phyloP scores from a whole-genome alignment of 139 green algal species.

The Pseudopediastrum boryanum region DNA sequence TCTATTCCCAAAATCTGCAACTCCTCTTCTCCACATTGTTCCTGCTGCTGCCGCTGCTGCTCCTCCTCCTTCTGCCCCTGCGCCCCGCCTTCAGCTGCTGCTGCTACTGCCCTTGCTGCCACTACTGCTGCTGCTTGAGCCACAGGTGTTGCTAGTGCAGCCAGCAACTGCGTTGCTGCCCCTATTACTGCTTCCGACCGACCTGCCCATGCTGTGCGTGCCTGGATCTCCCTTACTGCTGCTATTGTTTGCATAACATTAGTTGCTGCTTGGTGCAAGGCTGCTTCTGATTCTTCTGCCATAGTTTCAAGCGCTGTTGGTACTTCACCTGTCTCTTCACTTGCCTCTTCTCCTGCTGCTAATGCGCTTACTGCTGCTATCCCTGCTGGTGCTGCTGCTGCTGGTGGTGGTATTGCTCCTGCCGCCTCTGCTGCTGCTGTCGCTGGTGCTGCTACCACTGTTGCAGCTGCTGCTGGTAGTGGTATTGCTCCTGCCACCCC shows the following conservation, averaged over 20 bases:
- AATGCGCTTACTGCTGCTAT: conserved; percentile 10
- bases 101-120: background rate
- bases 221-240: too few relatives aligned
- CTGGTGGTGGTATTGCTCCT: background rate
- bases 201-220: background rate
- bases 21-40: background rate
- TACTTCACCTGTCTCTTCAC: background rate
- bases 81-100: background rate
- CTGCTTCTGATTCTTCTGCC: background rate
- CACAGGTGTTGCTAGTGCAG: background rate
- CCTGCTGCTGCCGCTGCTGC: background rate
- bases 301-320: background rate
- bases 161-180: background rate
- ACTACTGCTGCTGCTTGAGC: background rate
- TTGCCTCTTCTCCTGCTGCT: background rate
- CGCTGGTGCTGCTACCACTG: background rate
- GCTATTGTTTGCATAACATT: too few relatives aligned
- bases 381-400: conserved; percentile 15
- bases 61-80: background rate
- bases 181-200: background rate
- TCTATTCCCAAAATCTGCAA: background rate
- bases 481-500: too few relatives aligned
- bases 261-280: background rate
- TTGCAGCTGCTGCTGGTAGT: background rate
- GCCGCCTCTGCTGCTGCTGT: background rate